Conservation (phyloP, 1,284 basidiomycete genomes). For the Ustilago trichophora region DNA sequence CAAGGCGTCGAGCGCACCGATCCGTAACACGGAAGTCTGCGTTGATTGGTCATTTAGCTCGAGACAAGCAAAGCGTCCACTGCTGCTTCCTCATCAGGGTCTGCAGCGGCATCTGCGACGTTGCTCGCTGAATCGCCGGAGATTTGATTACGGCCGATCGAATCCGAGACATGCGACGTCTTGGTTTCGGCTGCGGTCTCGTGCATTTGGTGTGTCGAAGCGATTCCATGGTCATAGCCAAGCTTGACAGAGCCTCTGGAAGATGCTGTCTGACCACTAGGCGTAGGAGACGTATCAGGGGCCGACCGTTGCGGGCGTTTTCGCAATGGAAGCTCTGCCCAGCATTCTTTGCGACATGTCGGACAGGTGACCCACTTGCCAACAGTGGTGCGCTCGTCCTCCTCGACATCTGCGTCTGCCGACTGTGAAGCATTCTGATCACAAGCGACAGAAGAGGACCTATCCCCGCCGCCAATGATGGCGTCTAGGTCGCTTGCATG, state of each 20-base stretch:
- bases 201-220: too few relatives aligned
- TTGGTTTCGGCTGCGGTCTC: too few relatives aligned
- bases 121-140: not conserved
- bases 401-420: slow-evolving; percentile 5
- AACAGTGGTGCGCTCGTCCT: slow-evolving; percentile 33
- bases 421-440: too few relatives aligned
- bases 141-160: not conserved
- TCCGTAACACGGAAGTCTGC: too few relatives aligned
- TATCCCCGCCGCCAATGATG: slow-evolving; percentile 3
- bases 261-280: not conserved
- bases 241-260: not conserved
- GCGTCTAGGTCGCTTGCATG: slow-evolving; percentile 6
- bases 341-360: slow-evolving; percentile 56
- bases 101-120: not conserved
- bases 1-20: too few relatives aligned
- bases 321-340: slow-evolving; percentile 55
- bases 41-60: not conserved
- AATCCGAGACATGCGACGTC: too few relatives aligned
- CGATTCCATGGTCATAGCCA: too few relatives aligned
- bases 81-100: slow-evolving; percentile 10
- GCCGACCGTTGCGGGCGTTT: slow-evolving; percentile 22
- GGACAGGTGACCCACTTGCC: slow-evolving; percentile 64
- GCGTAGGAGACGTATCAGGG: not conserved
- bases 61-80: slow-evolving; percentile 20
- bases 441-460: not conserved